These are phyloP conservation scores for Boletus vinaceobasis DNA, from an alignment of 768 basidiomycete species.

Conservation along the genomic window DNA sequence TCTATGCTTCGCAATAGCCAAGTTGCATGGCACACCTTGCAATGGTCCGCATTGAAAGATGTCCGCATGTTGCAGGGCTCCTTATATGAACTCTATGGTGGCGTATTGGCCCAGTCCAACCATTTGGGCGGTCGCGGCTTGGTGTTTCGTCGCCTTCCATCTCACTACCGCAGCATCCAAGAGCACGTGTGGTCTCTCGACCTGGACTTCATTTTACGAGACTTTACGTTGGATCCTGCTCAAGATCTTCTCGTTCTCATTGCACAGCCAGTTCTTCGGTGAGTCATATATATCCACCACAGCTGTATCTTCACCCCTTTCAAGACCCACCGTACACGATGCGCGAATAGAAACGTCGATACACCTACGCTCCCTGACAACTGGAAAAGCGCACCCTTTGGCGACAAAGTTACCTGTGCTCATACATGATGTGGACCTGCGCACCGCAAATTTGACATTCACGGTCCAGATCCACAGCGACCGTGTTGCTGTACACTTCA, in stretches of 20 bases:
- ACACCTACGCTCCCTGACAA: conserved; percentile 45
- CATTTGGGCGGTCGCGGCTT: conserved; percentile 27
- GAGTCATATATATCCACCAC: conserved; percentile 10
- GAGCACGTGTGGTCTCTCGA: conserved; percentile 43
- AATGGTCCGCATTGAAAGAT: conserved; percentile 31
- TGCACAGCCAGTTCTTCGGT: conserved; percentile 37
- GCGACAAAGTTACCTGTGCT: conserved; percentile 37
- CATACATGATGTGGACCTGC: conserved; percentile 18
- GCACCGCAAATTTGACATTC: conserved; percentile 32
- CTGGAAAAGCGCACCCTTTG: conserved; percentile 44
- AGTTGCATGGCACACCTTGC: conserved; percentile 38
- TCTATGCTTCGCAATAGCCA: conserved; percentile 38
- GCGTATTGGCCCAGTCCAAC: conserved; percentile 47
- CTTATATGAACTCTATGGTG: conserved; percentile 59
- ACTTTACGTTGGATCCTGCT: conserved; percentile 63
- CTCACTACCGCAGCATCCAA: conserved; percentile 44
- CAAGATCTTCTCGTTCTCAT: conserved; percentile 61
- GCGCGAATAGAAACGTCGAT: conserved; percentile 27
- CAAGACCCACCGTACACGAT: conserved; percentile 10
- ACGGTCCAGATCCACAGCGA: conserved; percentile 56
- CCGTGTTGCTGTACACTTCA: conserved; percentile 48
- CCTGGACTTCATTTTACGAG: conserved; percentile 40
- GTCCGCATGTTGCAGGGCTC: conserved; percentile 42
- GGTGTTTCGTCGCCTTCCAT: conserved; percentile 48
- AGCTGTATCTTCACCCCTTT: conserved; percentile 3